Conservation (phyloP, 2,329 filamentous ascomycete genomes). For the Clarireedia sp. region DNA sequence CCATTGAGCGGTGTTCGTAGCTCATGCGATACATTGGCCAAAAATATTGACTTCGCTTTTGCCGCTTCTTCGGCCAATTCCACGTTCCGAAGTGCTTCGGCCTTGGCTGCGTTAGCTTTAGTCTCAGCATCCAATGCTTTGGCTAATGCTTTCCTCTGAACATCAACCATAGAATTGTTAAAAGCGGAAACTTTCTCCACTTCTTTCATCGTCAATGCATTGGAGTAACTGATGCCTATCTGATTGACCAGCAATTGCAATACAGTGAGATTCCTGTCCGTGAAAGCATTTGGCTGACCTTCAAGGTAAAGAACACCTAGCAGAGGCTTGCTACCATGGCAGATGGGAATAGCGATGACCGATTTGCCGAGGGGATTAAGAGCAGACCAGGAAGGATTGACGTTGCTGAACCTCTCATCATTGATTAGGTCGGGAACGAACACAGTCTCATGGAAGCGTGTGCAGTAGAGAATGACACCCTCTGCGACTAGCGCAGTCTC, state of each 20-base stretch:
- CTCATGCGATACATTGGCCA: slow-evolving; percentile 75
- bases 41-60: slow-evolving; percentile 74
- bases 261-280: slow-evolving; percentile 61
- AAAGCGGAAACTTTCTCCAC: slow-evolving; percentile 71
- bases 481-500: slow-evolving; percentile 63
- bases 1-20: slow-evolving; percentile 77
- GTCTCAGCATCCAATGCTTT: slow-evolving; percentile 66
- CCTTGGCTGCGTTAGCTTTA: slow-evolving; percentile 70
- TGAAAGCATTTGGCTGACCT: slow-evolving; percentile 66
- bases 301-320: slow-evolving; percentile 71
- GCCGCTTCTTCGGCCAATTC: slow-evolving; percentile 77
- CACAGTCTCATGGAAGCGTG: slow-evolving; percentile 67
- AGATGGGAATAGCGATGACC: slow-evolving; percentile 73
- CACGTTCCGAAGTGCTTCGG: slow-evolving; percentile 69
- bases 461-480: slow-evolving; percentile 69
- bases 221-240: slow-evolving; percentile 65
- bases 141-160: slow-evolving; percentile 65
- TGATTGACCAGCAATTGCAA: slow-evolving; percentile 69
- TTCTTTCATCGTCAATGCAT: slow-evolving; percentile 59
- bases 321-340: slow-evolving; percentile 61
- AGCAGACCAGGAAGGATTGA: slow-evolving; percentile 59
- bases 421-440: slow-evolving; percentile 66
- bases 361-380: slow-evolving; percentile 63
- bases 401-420: slow-evolving; percentile 72
- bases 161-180: slow-evolving; percentile 68